Evolutionary conservation across 805 yeast species (phyloP), one percentile per base, ranked within the genome.

Genomic region (Kazachstania taianensis): DNA sequence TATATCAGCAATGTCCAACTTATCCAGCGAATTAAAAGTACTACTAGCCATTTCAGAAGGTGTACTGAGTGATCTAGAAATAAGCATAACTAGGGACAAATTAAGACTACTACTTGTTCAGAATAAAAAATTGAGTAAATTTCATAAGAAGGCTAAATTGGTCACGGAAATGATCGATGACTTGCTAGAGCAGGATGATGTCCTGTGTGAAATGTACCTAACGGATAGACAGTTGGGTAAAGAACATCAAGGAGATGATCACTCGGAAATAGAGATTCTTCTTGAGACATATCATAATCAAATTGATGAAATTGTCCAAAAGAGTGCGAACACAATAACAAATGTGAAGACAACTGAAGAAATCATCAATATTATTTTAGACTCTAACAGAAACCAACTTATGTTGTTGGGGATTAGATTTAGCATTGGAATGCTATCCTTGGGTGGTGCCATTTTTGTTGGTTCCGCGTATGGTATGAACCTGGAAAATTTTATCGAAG

Each of bases 391-490:
- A 58, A 92, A 92, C 58, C 85, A 89, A 45, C 67, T 92, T 41
- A 86, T 92, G 96, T 57, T 86, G 20, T 64, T 92, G 27, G 94
- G 94, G 3, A 65, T 92, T 38, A 70, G 81, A 47, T 84, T 85
- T 55, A 78, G 92, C 34, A 76, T 85, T 18, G 92, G 94, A 0
- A 67, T 94, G 38, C 62, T 92, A 24, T 79, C 94, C 3, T 64
- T 87, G 50, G 94, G 94, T 2, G 72, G 78, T 12, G 80, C 92
- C 1, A 63, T 94, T 31, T 83, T 82, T 45, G 55, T 84, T 12
- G 92, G 94, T 2, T 81, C 96, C 0, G 63, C 85, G 8, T 92
- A 87, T 57, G 99, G 99, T 24, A 92, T 92, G 98, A 92, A 92
- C 59, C 64, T 92, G 55, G 84, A 81, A 51, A 92, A 89, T 59